Conservation (phyloP, 2,329 filamentous ascomycete species). For the Ophiostoma sp. region DNA sequence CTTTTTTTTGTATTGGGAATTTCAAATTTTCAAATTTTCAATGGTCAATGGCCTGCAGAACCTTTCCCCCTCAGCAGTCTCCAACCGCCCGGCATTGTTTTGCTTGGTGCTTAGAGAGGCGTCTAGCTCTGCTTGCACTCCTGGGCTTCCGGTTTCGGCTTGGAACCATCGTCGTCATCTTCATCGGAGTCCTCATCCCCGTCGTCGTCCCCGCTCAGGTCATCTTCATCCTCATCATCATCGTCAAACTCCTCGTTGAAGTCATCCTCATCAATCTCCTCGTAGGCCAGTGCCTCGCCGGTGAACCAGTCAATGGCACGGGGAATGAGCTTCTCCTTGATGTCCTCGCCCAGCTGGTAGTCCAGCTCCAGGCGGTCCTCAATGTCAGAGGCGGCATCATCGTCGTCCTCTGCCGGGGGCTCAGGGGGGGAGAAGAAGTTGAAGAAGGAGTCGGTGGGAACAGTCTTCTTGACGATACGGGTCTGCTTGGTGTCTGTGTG, state of each 20-base stretch:
- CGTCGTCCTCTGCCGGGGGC: constrained; percentile 68
- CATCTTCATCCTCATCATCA: constrained; percentile 89
- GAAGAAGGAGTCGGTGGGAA: constrained; percentile 97
- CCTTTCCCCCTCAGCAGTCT: not conserved
- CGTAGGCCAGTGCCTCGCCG: constrained; percentile 92
- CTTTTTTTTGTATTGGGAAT: not conserved
- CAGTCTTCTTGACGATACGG: constrained; percentile 97
- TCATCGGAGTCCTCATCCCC: constrained; percentile 71
- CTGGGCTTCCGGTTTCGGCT: constrained; percentile 88
- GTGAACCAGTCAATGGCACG: constrained; percentile 99
- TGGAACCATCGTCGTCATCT: constrained; percentile 77
- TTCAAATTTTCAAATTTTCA: not conserved
- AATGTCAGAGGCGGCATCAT: constrained; percentile 78
- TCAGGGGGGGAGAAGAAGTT: constrained; percentile 98
- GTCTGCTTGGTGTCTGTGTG: constrained; percentile 97
- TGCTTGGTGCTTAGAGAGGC: not conserved
- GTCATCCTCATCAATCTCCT: constrained; percentile 82
- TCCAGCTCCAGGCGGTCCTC: constrained; percentile 97
- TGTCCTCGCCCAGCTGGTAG: constrained; percentile 97
- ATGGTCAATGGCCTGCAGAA: constrained; percentile 12
- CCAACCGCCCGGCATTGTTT: constrained; percentile 1
- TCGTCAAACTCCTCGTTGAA: constrained; percentile 79
- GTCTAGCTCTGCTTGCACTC: constrained; percentile 90
- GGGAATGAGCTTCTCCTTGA: constrained; percentile 99
- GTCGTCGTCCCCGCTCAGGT: constrained; percentile 76